Evolutionary conservation across 140 eudicot species (phyloP).

Genomic region (Stevia rebaudiana): DNA sequence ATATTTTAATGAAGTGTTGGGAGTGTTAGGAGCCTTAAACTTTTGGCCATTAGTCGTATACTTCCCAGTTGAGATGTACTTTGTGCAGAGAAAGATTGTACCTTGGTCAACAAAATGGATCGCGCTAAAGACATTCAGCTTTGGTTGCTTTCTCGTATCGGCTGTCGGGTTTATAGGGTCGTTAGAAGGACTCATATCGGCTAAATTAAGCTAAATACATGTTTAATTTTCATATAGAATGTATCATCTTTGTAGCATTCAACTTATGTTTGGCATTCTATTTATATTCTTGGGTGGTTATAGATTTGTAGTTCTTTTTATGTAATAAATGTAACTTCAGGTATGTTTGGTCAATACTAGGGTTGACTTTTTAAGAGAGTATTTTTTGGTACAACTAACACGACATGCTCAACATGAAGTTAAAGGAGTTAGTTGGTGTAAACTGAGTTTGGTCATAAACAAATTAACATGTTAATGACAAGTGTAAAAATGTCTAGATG

Average conservation of each 20-base stretch:
- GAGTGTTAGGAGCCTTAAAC: slow-evolving; percentile 55
- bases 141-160: slow-evolving; percentile 41
- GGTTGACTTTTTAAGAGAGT: neutral
- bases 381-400: neutral
- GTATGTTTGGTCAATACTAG: neutral
- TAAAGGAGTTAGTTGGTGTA: no score
- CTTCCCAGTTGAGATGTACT: slow-evolving; percentile 54
- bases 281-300: neutral
- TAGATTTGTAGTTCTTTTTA: slow-evolving; percentile 1
- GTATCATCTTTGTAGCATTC: slow-evolving; percentile 15
- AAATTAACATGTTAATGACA: no score
- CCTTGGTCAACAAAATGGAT: slow-evolving; percentile 53
- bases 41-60: slow-evolving; percentile 56
- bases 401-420: no score
- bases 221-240: neutral
- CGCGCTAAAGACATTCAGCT: slow-evolving; percentile 32
- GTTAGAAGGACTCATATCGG: slow-evolving; percentile 36
- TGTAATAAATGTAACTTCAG: neutral
- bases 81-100: slow-evolving; percentile 35
- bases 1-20: slow-evolving; percentile 59
- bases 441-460: no score
- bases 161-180: slow-evolving; percentile 46
- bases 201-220: slow-evolving; percentile 30
- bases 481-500: no score
- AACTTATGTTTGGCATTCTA: neutral